Base-by-base conservation (phyloP, 2,329 filamentous ascomycete species). In the Aspergillus bombycis region DNA sequence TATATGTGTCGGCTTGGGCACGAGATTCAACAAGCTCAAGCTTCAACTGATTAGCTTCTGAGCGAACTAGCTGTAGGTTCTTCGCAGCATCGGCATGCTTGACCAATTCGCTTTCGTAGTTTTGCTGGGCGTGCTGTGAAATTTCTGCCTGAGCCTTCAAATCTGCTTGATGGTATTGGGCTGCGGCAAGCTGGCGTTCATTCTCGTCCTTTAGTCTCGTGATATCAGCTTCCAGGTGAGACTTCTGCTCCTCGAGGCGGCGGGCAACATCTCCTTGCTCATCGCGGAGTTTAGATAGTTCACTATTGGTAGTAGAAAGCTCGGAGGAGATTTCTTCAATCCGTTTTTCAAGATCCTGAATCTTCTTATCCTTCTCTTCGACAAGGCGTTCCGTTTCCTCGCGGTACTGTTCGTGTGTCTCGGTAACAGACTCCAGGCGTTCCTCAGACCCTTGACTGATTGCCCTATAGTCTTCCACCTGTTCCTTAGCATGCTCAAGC, bases 71-170 rank as follows among this genome's bases (percentile, higher is more conserved):
- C 70, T 96, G 93, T 16, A 97, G 84, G 41, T 88, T 87, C 78
- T 93, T 94, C 14, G 94, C 92, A n/a, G 94, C 95, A 68, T 97
- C 93, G 1, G 94, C 94, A 78, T 99, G 95, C 81, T 95, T 97
- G 72, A 97, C 87, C 12, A 99, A 85, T 77, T 99, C 95, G 66
- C 89, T 89, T 77, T 99, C 96, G 74, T 99, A 99, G 70, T 95
- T 94, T 74, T 96, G 91, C 75, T 99, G 95, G 4, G 95, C 93
- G 76, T 93, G 91, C 59, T 93, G 89, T 2, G 95, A 93, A 72
- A 99, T 98, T 52, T 96, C 91, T 32, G 94, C 94, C 77, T 99
- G 95, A 0, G 92, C 90, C 65, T 95, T 94, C 48, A 98, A 87
- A 71, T 98, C 94, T 71, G 96, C 91, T 74, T 96, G 92, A 74